Percentiles rank a stretch among this genome's conserved stretches.
Evolutionary conservation across 2,329 filamentous ascomycete species (phyloP).

Genomic region (Trichoderma sp.): DNA sequence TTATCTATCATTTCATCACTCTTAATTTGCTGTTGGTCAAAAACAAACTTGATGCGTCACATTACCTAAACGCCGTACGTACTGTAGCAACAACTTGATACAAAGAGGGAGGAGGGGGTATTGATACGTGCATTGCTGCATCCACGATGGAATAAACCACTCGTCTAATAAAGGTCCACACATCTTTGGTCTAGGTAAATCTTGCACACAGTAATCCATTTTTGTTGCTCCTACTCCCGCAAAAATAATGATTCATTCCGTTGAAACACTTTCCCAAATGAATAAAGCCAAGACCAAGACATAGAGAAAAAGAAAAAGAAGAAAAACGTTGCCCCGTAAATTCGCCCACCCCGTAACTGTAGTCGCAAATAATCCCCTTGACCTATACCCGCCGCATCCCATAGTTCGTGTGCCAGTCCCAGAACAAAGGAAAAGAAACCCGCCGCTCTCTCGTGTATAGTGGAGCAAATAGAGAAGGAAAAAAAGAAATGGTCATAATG

Average conservation of each 20-base stretch:
- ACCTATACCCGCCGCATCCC: background rate
- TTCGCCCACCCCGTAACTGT: background rate
- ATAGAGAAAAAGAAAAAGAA: background rate
- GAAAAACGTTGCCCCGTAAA: background rate
- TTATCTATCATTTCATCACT: background rate
- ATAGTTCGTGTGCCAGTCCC: background rate
- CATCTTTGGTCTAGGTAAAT: background rate
- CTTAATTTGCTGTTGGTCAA: background rate
- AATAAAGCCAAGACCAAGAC: background rate
- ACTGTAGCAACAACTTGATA: background rate
- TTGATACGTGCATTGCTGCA: conserved; percentile 17
- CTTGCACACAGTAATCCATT: conserved; percentile 2
- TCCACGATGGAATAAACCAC: background rate
- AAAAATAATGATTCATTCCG: background rate
- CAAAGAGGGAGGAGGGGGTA: background rate
- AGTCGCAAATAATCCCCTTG: background rate
- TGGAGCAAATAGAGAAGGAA: background rate
- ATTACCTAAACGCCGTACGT: background rate
- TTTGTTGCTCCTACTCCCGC: conserved; percentile 10
- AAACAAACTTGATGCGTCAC: background rate
- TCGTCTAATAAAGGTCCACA: background rate
- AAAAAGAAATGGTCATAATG: background rate
- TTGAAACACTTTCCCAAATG: conserved; percentile 8
- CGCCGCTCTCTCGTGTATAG: background rate
- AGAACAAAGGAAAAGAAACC: background rate